A percentile compares a stretch with the other conserved stretches of the same genome.
Conservation (phyloP, 805 yeast species). For the Kockiozyma suomiensis region DNA sequence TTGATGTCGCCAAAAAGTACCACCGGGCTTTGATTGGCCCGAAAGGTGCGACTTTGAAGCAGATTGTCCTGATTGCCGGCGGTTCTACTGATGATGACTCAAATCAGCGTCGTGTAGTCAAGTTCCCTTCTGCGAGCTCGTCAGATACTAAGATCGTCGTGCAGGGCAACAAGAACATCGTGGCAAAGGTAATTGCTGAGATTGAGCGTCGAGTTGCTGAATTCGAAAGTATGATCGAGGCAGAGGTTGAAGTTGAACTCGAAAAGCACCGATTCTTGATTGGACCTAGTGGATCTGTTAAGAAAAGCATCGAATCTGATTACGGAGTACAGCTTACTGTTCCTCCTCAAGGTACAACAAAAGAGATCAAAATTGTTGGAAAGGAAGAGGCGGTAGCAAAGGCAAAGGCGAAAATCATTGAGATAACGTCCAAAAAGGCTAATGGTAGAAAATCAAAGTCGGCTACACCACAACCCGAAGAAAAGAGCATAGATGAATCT, state of each 20-base stretch:
- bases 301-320: conserved; percentile 61
- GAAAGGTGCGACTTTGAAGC: conserved; percentile 71
- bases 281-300: conserved; percentile 74
- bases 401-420: conserved; percentile 25
- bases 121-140: conserved; percentile 70
- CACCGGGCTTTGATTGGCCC: conserved; percentile 78
- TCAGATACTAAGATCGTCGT: conserved; percentile 54
- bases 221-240: conserved; percentile 54
- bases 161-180: conserved; percentile 75
- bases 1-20: conserved; percentile 72
- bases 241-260: conserved; percentile 58
- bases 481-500: background rate
- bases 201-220: conserved; percentile 51
- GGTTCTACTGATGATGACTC: conserved; percentile 54
- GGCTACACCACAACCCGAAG: conserved; percentile 7
- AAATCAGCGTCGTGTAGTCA: conserved; percentile 57
- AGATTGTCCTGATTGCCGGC: conserved; percentile 78
- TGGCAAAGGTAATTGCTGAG: conserved; percentile 63
- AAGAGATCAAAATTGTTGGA: conserved; percentile 23
- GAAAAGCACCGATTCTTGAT: conserved; percentile 61
- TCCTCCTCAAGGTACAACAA: conserved; percentile 46
- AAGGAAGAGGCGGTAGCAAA: conserved; percentile 24
- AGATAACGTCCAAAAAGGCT: conserved; percentile 14
- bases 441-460: conserved; percentile 8
- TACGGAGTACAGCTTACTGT: conserved; percentile 62